Evolutionary conservation across 1,284 basidiomycete species (phyloP).

Genomic region (Moesziomyces sp.): DNA sequence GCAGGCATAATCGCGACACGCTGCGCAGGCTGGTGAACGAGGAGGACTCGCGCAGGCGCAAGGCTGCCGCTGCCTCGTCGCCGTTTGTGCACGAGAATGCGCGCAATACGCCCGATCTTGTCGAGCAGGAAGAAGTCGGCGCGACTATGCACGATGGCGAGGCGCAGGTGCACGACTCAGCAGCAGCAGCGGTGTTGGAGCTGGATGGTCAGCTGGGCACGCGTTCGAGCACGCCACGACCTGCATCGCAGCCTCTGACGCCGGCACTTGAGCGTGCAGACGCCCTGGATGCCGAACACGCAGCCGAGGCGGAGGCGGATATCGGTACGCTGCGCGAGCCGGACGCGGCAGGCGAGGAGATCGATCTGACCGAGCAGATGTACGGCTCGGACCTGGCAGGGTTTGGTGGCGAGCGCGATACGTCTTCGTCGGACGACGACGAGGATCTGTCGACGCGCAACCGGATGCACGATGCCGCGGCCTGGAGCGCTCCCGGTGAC

Average conservation of each 20-base stretch:
- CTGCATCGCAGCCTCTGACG: conserved; percentile 25
- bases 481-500: conserved; percentile 41
- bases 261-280: conserved; percentile 19
- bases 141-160: conserved; percentile 10
- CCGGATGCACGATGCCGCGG: conserved; percentile 58
- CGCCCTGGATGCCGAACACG: not conserved
- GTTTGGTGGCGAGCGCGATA: conserved; percentile 54
- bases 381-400: conserved; percentile 62
- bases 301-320: not conserved
- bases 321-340: conserved; percentile 1
- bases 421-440: conserved; percentile 36
- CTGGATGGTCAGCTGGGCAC: not conserved
- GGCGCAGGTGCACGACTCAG: not conserved
- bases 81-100: conserved; percentile 29
- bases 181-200: not conserved
- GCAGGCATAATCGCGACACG: conserved; percentile 80
- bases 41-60: conserved; percentile 72
- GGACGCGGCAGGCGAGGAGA: conserved; percentile 47
- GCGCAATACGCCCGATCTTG: conserved; percentile 5
- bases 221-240: conserved; percentile 20
- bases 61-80: conserved; percentile 23
- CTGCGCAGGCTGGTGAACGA: conserved; percentile 84
- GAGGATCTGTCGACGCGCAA: conserved; percentile 59
- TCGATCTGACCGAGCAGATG: conserved; percentile 65
- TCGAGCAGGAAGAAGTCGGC: conserved; percentile 14